These are phyloP conservation scores for Saitozyma podzolica DNA, from an alignment of 768 basidiomycete species.

Conservation along the genomic window DNA sequence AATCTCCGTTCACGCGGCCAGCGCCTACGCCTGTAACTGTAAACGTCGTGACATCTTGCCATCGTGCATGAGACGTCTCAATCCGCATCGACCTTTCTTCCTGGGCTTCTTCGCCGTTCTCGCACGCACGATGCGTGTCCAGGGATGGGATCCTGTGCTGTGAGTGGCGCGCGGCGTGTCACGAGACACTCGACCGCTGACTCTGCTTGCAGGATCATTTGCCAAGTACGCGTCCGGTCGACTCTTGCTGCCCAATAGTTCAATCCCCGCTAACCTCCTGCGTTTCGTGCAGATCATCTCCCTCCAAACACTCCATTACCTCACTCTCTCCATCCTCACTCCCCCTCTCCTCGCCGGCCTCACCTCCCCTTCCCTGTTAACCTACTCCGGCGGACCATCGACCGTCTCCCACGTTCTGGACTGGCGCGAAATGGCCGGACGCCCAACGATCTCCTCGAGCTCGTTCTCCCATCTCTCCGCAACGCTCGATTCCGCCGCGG, in stretches of 20 bases:
- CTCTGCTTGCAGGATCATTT: conserved; percentile 59
- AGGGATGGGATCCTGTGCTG: conserved; percentile 85
- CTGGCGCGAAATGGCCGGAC: conserved; percentile 92
- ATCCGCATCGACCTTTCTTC: not conserved
- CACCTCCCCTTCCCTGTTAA: conserved; percentile 55
- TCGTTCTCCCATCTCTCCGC: conserved; percentile 9
- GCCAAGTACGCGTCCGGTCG: conserved; percentile 58
- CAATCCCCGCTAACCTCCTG: not conserved
- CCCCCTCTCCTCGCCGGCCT: conserved; percentile 76
- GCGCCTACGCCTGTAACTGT: too few species aligned
- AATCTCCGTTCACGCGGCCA: too few species aligned
- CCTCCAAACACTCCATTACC: conserved; percentile 89
- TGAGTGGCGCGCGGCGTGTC: conserved; percentile 56
- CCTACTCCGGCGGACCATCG: conserved; percentile 48
- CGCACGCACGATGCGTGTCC: conserved; percentile 39
- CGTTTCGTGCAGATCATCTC: conserved; percentile 71
- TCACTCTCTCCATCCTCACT: conserved; percentile 76
- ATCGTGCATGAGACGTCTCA: not conserved
- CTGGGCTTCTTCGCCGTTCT: not conserved
- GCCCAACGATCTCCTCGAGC: conserved; percentile 67
- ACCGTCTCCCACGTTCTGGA: conserved; percentile 68
- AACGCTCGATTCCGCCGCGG: conserved; percentile 30
- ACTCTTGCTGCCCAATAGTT: not conserved
- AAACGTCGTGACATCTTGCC: too few species aligned
- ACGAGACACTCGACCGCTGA: not conserved